Conservation (phyloP, 805 yeast species). For the Metschnikowia hibisci region DNA sequence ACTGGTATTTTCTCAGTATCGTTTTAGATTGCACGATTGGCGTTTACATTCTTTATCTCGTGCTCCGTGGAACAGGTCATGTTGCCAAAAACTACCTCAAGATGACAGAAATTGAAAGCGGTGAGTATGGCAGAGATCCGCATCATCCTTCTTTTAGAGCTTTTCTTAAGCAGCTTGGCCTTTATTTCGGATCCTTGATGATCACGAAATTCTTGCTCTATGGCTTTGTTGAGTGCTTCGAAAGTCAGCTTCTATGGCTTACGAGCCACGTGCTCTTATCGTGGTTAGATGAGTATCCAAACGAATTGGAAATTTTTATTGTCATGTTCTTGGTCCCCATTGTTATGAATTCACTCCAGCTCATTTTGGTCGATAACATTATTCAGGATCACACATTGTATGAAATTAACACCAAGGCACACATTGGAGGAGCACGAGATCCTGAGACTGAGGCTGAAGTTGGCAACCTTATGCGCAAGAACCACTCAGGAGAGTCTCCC, state of each 20-base stretch:
- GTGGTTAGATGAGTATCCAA: conserved; percentile 81
- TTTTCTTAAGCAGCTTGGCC: conserved; percentile 64
- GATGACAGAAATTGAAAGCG: conserved; percentile 43
- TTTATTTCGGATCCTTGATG: conserved; percentile 62
- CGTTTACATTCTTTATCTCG: conserved; percentile 65
- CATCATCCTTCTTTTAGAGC: conserved; percentile 50
- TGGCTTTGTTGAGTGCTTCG: conserved; percentile 61
- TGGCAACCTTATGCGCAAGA: not conserved
- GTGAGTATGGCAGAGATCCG: conserved; percentile 61
- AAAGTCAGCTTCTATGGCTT: conserved; percentile 43
- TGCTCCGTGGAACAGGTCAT: conserved; percentile 45
- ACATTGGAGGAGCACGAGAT: not conserved
- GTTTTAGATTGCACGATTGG: conserved; percentile 93
- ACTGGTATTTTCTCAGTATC: conserved; percentile 89
- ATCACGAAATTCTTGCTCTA: conserved; percentile 66
- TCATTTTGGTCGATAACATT: conserved; percentile 67
- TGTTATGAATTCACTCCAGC: conserved; percentile 69
- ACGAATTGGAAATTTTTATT: conserved; percentile 71
- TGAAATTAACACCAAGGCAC: conserved; percentile 25
- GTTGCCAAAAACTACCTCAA: conserved; percentile 42
- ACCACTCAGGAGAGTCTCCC: not conserved
- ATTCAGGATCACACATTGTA: conserved; percentile 52
- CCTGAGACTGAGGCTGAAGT: conserved; percentile 1
- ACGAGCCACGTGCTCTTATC: conserved; percentile 71
- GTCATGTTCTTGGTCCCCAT: conserved; percentile 83